Percentiles rank a stretch among this genome's conserved stretches.
Conservation (phyloP, 2,329 filamentous ascomycete species). For the Paraphaeosphaeria sporulosa region DNA sequence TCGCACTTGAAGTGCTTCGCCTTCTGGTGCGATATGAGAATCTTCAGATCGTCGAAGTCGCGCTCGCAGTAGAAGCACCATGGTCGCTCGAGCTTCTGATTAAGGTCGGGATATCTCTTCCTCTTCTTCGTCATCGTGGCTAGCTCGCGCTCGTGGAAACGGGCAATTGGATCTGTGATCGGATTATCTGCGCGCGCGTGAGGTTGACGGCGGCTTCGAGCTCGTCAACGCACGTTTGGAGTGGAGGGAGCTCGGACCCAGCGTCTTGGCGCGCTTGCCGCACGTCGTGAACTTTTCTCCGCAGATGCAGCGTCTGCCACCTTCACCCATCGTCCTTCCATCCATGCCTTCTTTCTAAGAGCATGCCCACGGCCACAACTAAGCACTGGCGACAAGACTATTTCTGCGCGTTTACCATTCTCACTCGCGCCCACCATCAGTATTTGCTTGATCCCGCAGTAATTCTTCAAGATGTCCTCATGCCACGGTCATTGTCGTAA, state of each 20-base stretch:
- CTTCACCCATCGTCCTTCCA: background rate
- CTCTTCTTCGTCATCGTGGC: constrained; percentile 73
- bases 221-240: constrained; percentile 7
- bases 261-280: constrained; percentile 29
- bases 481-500: background rate
- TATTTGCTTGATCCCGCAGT: no score
- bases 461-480: background rate
- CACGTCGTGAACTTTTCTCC: constrained; percentile 26
- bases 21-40: constrained; percentile 96
- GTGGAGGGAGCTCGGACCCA: constrained; percentile 25
- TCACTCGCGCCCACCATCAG: background rate
- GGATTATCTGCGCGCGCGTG: background rate
- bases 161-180: background rate
- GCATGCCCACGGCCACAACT: background rate
- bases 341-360: background rate
- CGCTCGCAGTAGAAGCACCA: constrained; percentile 99
- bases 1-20: constrained; percentile 99
- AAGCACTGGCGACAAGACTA: background rate
- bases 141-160: background rate
- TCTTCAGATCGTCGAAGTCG: constrained; percentile 97
- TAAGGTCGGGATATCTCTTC: constrained; percentile 82
- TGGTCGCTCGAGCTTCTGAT: constrained; percentile 84
- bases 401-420: background rate
- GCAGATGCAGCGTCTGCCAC: background rate
- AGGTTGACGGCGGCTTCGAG: background rate